Conservation (phyloP, 2,329 filamentous ascomycete species). For the Thielaviopsis populi region DNA sequence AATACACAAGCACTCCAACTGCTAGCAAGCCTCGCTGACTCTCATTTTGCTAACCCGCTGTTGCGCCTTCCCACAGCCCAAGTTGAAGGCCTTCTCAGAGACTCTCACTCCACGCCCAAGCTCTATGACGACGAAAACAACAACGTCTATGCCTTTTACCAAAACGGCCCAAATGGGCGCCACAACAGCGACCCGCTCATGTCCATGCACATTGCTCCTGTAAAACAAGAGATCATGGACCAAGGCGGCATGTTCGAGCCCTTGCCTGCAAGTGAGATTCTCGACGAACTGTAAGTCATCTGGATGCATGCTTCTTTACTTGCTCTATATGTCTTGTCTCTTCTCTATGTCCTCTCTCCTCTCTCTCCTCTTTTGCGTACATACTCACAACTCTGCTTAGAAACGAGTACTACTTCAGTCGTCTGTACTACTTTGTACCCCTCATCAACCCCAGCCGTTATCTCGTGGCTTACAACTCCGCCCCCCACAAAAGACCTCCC, state of each 20-base stretch:
- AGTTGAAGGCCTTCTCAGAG: constrained; percentile 66
- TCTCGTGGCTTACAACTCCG: constrained; percentile 54
- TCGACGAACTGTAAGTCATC: constrained; percentile 59
- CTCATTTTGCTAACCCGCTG: background rate
- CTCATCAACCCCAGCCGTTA: constrained; percentile 68
- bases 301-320: background rate
- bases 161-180: background rate
- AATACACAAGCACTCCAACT: background rate
- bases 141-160: background rate
- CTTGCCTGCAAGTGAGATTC: constrained; percentile 60
- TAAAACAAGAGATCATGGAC: constrained; percentile 42
- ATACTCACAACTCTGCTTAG: constrained; percentile 27
- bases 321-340: no score
- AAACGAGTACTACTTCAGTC: constrained; percentile 60
- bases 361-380: background rate
- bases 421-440: constrained; percentile 55
- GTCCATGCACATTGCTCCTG: background rate
- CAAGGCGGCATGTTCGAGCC: constrained; percentile 73
- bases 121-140: constrained; percentile 20
- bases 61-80: constrained; percentile 39
- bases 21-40: background rate
- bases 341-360: background rate
- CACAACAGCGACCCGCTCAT: background rate
- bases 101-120: constrained; percentile 31
- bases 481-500: constrained; percentile 62